Evolutionary conservation across 208 protist genomes (phyloP), one percentile per base, ranked within the genome.

Genomic region (Acanthamoeba castellanii): DNA sequence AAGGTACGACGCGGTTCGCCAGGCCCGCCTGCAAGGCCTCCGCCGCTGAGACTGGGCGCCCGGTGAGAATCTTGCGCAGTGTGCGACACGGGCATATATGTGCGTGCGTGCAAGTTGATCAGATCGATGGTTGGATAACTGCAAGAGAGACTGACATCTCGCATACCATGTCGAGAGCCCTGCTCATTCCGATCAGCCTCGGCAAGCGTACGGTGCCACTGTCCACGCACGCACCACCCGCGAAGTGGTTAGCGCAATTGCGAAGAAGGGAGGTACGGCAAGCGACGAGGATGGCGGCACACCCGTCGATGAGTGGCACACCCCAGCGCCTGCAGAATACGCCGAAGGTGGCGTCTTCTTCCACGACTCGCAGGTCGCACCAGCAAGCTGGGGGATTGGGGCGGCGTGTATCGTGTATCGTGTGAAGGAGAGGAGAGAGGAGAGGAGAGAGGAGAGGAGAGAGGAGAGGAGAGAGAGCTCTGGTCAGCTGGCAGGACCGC

Each of bases 251-350:
- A 72, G 30, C 20, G 30, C 11, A 4, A 72, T 11, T 22, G n/a
- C 11, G 66, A 11, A 37, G 66, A 11, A 37, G 52, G 18, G 52
- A 57, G 18, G 37, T 42, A 42, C 37, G 6, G 37, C 37, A 42
- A 42, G 37, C 37, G 1, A 42, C 37, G 0, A 42, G 37, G 37
- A 42, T 42, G 37, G 37, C 37, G 2, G 37, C 37, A 42, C 2
- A 72, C 66, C 95, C 95, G 93, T 96, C 95, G 87, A 96, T 96
- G 9, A 96, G 92, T 0, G 95, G 95, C 27, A 96, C 95, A 14
- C 95, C 95, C 81, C 59, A 96, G 13, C 94, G 74, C 50, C 95
- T 45, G 64, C 95, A 96, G 47, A 93, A 95, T 3, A 96, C 94
- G 34, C 95, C 94, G 61, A 96, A 92, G 7, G 45, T 85, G 34